phyloP scores from a whole-genome alignment of 1,284 basidiomycete species.

The Heterobasidion occidentale region DNA sequence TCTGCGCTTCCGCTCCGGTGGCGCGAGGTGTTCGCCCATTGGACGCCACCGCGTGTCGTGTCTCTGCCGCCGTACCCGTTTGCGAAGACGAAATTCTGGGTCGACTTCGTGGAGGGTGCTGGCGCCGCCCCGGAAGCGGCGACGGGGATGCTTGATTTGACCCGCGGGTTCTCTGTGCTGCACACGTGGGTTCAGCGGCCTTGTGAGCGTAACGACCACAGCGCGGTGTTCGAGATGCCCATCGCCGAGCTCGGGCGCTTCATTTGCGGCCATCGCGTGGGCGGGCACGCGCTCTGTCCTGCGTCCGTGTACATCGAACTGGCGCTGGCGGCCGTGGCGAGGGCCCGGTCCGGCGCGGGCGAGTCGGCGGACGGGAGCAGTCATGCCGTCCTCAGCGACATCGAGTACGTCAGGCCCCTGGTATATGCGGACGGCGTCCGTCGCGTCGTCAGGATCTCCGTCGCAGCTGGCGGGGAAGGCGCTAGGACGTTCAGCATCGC shows the following conservation, averaged over 20 bases:
- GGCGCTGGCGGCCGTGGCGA: constrained; percentile 35
- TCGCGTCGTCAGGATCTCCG: constrained; percentile 30
- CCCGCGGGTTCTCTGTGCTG: constrained; percentile 31
- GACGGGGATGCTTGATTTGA: background rate
- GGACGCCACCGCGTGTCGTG: constrained; percentile 24
- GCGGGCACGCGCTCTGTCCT: constrained; percentile 51
- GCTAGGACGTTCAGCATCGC: constrained; percentile 38
- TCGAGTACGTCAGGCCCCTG: constrained; percentile 48
- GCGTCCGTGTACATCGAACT: constrained; percentile 63
- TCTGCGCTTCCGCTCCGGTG: constrained; percentile 37
- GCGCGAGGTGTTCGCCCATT: constrained; percentile 44
- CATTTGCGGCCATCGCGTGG: constrained; percentile 55
- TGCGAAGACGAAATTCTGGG: constrained; percentile 47
- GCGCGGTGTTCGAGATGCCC: constrained; percentile 46
- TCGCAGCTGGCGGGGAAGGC: constrained; percentile 28
- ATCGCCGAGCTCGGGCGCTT: constrained; percentile 33
- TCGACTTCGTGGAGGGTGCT: constrained; percentile 31
- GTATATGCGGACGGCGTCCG: constrained; percentile 31
- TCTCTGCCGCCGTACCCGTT: constrained; percentile 61
- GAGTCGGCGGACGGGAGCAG: constrained; percentile 16
- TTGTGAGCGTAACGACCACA: constrained; percentile 27
- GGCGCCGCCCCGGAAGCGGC: background rate
- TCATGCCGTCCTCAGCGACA: constrained; percentile 30
- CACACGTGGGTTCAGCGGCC: constrained; percentile 37
- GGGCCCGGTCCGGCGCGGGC: constrained; percentile 20